Conservation (phyloP, 225 moss, liverwort and hornwort species). For the Bryum argenteum region DNA sequence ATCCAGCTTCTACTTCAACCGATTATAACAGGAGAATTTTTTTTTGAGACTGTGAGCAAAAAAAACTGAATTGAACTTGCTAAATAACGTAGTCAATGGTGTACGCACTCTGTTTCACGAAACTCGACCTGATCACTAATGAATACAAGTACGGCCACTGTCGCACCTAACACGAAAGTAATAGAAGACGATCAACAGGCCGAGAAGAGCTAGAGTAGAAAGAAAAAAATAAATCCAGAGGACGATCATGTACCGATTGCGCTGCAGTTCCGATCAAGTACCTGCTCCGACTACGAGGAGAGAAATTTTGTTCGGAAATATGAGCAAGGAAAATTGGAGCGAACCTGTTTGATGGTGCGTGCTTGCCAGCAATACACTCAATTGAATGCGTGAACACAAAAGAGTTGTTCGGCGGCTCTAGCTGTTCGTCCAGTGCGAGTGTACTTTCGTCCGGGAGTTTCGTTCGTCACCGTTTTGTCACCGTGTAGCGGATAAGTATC, state of each 20-base stretch:
- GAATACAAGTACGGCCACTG: background rate
- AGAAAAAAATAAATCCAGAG: background rate
- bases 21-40: no score
- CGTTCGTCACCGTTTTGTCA: conserved; percentile 15
- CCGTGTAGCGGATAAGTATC: conserved; percentile 16
- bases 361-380: conserved; percentile 16
- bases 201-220: background rate
- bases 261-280: background rate
- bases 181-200: background rate
- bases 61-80: no score
- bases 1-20: no score
- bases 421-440: background rate
- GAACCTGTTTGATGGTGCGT: background rate
- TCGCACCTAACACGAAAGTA: no score
- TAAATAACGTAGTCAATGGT: background rate
- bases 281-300: background rate
- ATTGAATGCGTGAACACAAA: conserved; percentile 8
- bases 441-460: background rate
- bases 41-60: no score
- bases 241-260: background rate
- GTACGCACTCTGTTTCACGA: no score
- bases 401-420: background rate
- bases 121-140: background rate
- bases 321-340: background rate
- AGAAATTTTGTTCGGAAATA: background rate